Percentiles rank a stretch among this genome's conserved stretches.
Evolutionary conservation across 2,329 filamentous ascomycete species (phyloP).

Genomic region (Colletotrichum lupini): DNA sequence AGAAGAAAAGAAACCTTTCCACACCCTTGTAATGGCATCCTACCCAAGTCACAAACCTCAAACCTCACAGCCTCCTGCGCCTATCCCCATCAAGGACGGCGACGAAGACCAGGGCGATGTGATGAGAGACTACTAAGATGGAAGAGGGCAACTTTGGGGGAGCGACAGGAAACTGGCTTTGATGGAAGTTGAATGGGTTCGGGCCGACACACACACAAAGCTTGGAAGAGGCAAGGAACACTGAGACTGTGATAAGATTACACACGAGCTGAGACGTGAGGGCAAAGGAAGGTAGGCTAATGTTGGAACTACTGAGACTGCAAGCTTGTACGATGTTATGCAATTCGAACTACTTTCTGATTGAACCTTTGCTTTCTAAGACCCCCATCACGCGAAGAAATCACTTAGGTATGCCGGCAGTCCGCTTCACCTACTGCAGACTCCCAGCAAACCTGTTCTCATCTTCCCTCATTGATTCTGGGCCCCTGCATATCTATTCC

Average conservation of each 20-base stretch:
- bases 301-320: not conserved
- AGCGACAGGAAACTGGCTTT: not conserved
- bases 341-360: not conserved
- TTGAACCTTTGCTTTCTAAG: too few relatives aligned
- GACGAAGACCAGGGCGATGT: conserved; percentile 33
- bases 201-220: not conserved
- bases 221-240: too few relatives aligned
- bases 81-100: conserved; percentile 35
- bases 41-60: conserved; percentile 35
- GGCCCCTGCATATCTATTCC: not conserved
- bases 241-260: too few relatives aligned
- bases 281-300: not conserved
- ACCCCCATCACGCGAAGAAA: not conserved
- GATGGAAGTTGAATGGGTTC: not conserved
- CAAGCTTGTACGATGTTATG: not conserved
- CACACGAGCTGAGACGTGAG: too few relatives aligned
- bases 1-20: too few relatives aligned
- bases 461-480: not conserved
- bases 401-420: not conserved
- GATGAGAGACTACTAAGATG: conserved; percentile 33
- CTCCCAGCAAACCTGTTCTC: not conserved
- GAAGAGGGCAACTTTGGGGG: not conserved
- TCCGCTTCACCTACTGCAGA: not conserved
- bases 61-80: conserved; percentile 36
- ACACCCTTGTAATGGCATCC: conserved; percentile 17